Base-by-base conservation (phyloP, 73 alveolate species). In the Breviolum minutum region DNA sequence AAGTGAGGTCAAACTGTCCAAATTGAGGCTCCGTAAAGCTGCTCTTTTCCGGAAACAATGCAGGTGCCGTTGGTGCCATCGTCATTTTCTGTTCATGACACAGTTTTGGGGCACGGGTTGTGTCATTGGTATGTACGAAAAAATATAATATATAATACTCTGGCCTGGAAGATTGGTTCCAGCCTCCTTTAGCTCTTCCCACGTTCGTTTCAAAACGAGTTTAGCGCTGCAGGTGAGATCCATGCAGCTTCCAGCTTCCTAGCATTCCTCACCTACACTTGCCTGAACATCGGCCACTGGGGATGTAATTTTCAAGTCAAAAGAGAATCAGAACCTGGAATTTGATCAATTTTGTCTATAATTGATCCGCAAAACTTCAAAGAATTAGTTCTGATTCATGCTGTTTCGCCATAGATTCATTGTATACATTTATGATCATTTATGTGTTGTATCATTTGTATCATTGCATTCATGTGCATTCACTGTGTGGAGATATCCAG, bases 1-100 rank as follows among this genome's bases (percentile, higher is more conserved):
- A n/a, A n/a, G n/a, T n/a, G n/a, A n/a, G n/a, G n/a, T n/a, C n/a
- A n/a, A n/a, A n/a, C n/a, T n/a, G n/a, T n/a, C n/a, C n/a, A n/a
- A n/a, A 29, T 19, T 30, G 66, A 90, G 97, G 97, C 77, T 90
- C 97, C 20, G 97, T 90, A 71, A 90, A 90, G 97, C 81, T 90
- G 76, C 97, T 90, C 63, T 90, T 90, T 63, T 90, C 97, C 40
- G 97, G 97, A 29, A 90, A 70, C 79, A 90, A 90, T 40, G 97
- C 88, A 26, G 97, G 97, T 63, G 63, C 66, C 30, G 54, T 4
- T 83, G 0, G 48, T 30, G 64, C 14, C 87, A 9, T 14, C 64
- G 63, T 12, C 87, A 40, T 40, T 40, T 40, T 40, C 54, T 3
- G 54, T 40, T 3, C 54, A 3, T 40, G 54, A 40, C 54, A 40